These are phyloP conservation scores for Monosporozyma siamensis DNA, from an alignment of 805 yeast genomes.

Conservation along the genomic window DNA sequence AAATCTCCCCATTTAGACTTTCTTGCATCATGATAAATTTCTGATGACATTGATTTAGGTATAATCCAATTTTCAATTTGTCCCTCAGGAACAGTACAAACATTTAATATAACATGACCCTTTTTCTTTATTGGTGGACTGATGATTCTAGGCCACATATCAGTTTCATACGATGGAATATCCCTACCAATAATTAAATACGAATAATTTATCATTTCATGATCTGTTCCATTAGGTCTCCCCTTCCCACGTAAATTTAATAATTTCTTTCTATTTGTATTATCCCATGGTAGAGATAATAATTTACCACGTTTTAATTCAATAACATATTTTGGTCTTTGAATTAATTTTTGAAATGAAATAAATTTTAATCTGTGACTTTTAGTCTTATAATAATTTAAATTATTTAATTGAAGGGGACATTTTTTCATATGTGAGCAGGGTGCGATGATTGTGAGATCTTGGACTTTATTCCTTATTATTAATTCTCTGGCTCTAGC, in stretches of 20 bases:
- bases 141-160: constrained; percentile 65
- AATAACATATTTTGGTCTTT: constrained; percentile 68
- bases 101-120: constrained; percentile 70
- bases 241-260: constrained; percentile 52
- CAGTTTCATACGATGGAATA: constrained; percentile 20
- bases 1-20: constrained; percentile 77
- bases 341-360: constrained; percentile 58
- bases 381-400: constrained; percentile 49
- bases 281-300: constrained; percentile 67
- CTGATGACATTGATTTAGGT: constrained; percentile 66
- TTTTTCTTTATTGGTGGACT: constrained; percentile 66
- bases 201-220: constrained; percentile 63
- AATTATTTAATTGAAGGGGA: constrained; percentile 74
- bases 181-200: constrained; percentile 58
- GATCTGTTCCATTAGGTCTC: constrained; percentile 58
- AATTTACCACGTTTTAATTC: constrained; percentile 79
- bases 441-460: constrained; percentile 60
- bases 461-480: constrained; percentile 57
- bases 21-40: constrained; percentile 81
- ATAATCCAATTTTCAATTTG: constrained; percentile 79
- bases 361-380: constrained; percentile 67
- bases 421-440: constrained; percentile 82
- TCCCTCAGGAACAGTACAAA: constrained; percentile 67
- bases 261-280: constrained; percentile 36
- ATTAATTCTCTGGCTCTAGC: constrained; percentile 86